phyloP scores from a whole-genome alignment of 805 yeast genomes.

The Lipomyces sp. region DNA sequence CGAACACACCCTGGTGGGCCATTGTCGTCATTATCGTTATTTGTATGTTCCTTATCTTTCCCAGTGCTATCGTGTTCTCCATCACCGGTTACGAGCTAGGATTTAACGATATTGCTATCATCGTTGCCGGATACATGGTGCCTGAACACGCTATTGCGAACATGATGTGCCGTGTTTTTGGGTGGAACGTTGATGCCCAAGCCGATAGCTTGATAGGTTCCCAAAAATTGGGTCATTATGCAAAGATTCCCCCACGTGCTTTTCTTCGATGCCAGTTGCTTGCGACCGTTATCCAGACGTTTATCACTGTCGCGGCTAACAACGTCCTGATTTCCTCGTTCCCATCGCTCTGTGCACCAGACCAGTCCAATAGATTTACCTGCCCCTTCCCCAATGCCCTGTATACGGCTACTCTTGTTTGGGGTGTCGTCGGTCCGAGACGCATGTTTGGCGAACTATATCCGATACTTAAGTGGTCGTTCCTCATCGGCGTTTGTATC shows the following conservation, averaged over 20 bases:
- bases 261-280: conserved; percentile 57
- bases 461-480: conserved; percentile 33
- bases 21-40: conserved; percentile 61
- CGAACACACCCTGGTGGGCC: conserved; percentile 67
- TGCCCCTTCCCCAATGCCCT: conserved; percentile 51
- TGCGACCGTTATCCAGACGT: conserved; percentile 53
- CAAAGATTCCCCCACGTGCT: conserved; percentile 65
- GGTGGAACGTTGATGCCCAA: conserved; percentile 58
- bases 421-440: conserved; percentile 70
- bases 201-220: conserved; percentile 60
- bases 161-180: conserved; percentile 61
- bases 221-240: conserved; percentile 67
- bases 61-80: conserved; percentile 66
- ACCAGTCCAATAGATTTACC: conserved; percentile 51
- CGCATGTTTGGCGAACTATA: conserved; percentile 41
- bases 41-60: conserved; percentile 61
- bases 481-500: conserved; percentile 33
- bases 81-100: conserved; percentile 66
- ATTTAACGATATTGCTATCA: conserved; percentile 65
- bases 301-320: conserved; percentile 53
- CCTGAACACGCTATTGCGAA: conserved; percentile 57
- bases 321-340: conserved; percentile 49
- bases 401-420: conserved; percentile 57
- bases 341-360: conserved; percentile 47
- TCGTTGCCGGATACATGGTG: conserved; percentile 57